Percentiles rank a stretch among this genome's conserved stretches.
Conservation (phyloP, 306 rosid genomes). For the Pachyrhizus erosus region DNA sequence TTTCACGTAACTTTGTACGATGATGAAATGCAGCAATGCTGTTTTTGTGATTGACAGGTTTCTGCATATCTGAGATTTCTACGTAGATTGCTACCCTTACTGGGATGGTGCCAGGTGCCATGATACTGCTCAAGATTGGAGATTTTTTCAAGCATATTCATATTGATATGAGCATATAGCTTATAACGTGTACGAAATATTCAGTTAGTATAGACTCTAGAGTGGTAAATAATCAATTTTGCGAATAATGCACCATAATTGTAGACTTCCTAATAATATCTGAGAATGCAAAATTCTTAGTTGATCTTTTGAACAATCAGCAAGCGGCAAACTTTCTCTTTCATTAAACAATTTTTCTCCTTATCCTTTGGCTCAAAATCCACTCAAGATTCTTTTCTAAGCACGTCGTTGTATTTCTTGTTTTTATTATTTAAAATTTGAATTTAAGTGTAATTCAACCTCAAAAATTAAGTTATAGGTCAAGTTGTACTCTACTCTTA, state of each 20-base stretch:
- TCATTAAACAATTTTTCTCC: neutral
- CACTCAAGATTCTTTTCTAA: neutral
- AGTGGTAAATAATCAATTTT: constrained; percentile 29
- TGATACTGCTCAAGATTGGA: constrained; percentile 13
- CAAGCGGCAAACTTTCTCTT: no score
- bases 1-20: neutral
- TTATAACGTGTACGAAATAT: constrained; percentile 10
- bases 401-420: no score
- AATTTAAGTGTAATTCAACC: no score
- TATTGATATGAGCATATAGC: constrained; percentile 32
- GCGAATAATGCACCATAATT: constrained; percentile 19
- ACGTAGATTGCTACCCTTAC: constrained; percentile 30
- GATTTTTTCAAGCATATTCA: constrained; percentile 28
- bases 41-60: constrained; percentile 35
- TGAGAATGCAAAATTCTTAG: constrained; percentile 10
- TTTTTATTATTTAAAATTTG: no score
- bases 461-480: no score
- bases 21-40: constrained; percentile 11
- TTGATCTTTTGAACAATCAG: neutral
- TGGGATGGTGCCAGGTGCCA: constrained; percentile 23
- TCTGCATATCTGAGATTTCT: constrained; percentile 30
- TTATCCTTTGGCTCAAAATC: neutral
- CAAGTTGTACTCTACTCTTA: no score
- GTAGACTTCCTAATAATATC: constrained; percentile 19
- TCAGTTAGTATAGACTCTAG: neutral